Base-by-base conservation (phyloP, 2,329 filamentous ascomycete species). In the Davidsoniella eucalypti region DNA sequence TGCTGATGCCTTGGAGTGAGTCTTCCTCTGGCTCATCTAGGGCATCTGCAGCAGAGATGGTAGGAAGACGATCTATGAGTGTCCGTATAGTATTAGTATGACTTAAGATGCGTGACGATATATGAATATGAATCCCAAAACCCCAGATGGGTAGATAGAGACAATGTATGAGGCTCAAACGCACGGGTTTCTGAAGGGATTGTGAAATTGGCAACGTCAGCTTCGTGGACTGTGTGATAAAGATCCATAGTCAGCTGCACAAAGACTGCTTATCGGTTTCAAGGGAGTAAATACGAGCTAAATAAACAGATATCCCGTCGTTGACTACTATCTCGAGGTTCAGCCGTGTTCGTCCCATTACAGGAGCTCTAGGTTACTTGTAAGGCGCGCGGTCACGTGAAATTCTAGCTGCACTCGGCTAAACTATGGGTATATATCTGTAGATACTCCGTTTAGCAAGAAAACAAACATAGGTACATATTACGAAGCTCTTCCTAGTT, bases 41-140 rank as follows among this genome's bases (percentile, higher is more conserved):
- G 6, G 79, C 83, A 59, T 86, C 74, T 1, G 82, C 82, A 26
- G 84, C 85, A 16, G 82, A 85, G 45, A 88, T 71, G 1, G 85
- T 86, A 36, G 85, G 81, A 49, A 90, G 68, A 47, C 84, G 78
- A 66, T 88, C 83, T 87, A 57, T 25, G 26, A 43, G 10, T 42
- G 18, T 10, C 14, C 33, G 10, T 16, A 48, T 39, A 21, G 17
- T 25, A 4, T 21, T 43, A 23, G 41, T 23, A 23, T 18, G 41
- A 18, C 41, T 7, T 23, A 12, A 43, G 9, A 23, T 23, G 5
- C 21, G 21, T 5, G 21, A 23, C 21, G 21, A 23, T 23, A 23
- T 23, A 23, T 23, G 4, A 23, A 23, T 23, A 23, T 23, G 4
- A 23, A 23, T 23, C 21, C 21, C 21, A 23, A 23, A 5, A 23